Evolutionary conservation across 768 basidiomycete genomes (phyloP).

Genomic region (Suillus tomentosus): DNA sequence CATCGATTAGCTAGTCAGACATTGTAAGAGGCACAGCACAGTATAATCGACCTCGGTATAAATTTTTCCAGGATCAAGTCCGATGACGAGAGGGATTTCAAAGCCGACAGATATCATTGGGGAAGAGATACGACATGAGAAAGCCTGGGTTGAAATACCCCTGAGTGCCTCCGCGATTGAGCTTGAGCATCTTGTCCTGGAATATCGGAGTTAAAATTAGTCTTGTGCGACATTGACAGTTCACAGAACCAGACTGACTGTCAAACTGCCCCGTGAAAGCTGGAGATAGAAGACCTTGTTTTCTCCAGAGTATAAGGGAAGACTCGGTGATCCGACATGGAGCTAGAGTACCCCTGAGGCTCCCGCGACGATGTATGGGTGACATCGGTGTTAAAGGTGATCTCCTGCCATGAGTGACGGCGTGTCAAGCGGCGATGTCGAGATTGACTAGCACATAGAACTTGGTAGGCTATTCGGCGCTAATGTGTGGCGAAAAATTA

Average conservation of each 20-base stretch:
- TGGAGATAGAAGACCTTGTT: neutral
- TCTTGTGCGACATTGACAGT: neutral
- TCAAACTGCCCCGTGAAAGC: neutral
- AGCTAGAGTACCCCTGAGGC: neutral
- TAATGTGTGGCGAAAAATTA: neutral
- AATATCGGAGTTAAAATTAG: neutral
- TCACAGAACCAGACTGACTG: neutral
- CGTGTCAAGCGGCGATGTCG: neutral
- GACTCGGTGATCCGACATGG: neutral
- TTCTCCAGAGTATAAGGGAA: neutral
- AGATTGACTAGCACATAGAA: neutral
- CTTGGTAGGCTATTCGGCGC: neutral
- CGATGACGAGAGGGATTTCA: neutral
- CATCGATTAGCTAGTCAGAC: no score
- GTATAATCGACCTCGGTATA: neutral
- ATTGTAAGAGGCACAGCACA: neutral
- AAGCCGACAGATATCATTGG: neutral
- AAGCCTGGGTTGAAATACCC: neutral
- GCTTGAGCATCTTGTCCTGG: neutral
- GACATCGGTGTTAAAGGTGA: neutral
- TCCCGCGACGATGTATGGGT: neutral
- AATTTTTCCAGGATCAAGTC: no score
- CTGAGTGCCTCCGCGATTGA: neutral
- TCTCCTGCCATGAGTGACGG: neutral
- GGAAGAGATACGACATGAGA: neutral